These are phyloP conservation scores for Fusarium sarcochroum DNA, from an alignment of 2,329 filamentous ascomycete species.

Conservation along the genomic window DNA sequence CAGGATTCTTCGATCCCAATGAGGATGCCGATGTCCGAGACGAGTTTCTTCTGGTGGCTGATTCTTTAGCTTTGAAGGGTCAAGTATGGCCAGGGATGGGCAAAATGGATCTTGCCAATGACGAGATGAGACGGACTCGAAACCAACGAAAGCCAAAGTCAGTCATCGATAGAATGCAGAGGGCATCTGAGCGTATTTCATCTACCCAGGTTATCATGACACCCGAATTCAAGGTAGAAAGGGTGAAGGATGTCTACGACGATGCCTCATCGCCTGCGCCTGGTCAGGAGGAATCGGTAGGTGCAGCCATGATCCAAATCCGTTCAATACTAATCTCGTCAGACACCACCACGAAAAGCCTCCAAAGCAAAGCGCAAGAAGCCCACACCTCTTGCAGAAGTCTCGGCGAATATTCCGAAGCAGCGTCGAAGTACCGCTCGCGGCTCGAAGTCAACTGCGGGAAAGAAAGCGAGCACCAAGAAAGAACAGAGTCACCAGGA, in stretches of 20 bases:
- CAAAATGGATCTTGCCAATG: conserved; percentile 83
- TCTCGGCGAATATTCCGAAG: conserved; percentile 54
- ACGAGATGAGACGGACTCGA: conserved; percentile 78
- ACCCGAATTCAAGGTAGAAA: conserved; percentile 63
- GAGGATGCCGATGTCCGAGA: conserved; percentile 50
- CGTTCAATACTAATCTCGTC: conserved; percentile 17
- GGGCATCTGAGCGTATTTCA: conserved; percentile 73
- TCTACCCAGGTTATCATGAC: conserved; percentile 76
- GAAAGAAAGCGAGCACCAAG: conserved; percentile 39
- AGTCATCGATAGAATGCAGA: conserved; percentile 76
- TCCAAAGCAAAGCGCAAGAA: conserved; percentile 52
- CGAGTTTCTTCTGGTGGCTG: conserved; percentile 45
- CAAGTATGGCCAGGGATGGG: conserved; percentile 83
- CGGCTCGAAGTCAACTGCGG: conserved; percentile 23
- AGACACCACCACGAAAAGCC: conserved; percentile 52
- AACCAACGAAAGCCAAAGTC: conserved; percentile 85
- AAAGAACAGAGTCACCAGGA: conserved; percentile 34
- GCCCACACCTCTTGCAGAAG: conserved; percentile 51
- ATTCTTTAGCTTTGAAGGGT: conserved; percentile 72
- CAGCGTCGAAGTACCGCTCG: conserved; percentile 45
- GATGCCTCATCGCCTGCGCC: conserved; percentile 67
- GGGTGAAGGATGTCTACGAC: conserved; percentile 71
- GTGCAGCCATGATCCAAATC: conserved; percentile 30
- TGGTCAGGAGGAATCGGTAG: conserved; percentile 60
- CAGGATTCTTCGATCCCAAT: conserved; percentile 48